Percentiles rank a stretch among this genome's conserved stretches.
phyloP scores from a whole-genome alignment of 164 flowering plant genomes.

The Piper betle region DNA sequence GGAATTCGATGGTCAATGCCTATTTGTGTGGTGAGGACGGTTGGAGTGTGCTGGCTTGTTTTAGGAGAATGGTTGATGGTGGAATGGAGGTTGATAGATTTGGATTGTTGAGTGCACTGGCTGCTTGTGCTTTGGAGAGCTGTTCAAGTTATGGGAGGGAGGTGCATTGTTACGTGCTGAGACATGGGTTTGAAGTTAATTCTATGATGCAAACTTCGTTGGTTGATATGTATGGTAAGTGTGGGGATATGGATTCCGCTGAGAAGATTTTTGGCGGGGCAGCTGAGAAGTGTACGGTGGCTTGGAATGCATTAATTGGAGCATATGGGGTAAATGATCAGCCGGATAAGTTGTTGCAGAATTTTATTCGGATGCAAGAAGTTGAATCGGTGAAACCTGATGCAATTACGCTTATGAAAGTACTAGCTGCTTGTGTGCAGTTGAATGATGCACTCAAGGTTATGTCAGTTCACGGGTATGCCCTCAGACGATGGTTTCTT shows the following conservation, averaged over 20 bases:
- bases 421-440: slow-evolving; percentile 48
- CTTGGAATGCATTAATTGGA: slow-evolving; percentile 55
- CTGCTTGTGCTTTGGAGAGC: slow-evolving; percentile 32
- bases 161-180: slow-evolving; percentile 25
- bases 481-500: slow-evolving; percentile 40
- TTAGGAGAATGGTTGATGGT: slow-evolving; percentile 26
- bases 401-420: slow-evolving; percentile 39
- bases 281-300: slow-evolving; percentile 20
- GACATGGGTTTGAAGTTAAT: slow-evolving; percentile 15
- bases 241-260: slow-evolving; percentile 31
- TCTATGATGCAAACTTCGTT: slow-evolving; percentile 44
- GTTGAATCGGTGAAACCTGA: slow-evolving; percentile 29
- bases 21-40: slow-evolving; percentile 38
- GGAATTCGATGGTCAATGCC: slow-evolving; percentile 68
- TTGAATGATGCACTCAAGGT: slow-evolving; percentile 27
- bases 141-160: slow-evolving; percentile 24
- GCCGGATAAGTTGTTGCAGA: slow-evolving; percentile 25
- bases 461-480: slow-evolving; percentile 44
- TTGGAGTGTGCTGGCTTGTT: slow-evolving; percentile 20
- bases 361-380: slow-evolving; percentile 32
- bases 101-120: slow-evolving; percentile 28
- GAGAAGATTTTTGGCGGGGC: slow-evolving; percentile 30
- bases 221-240: slow-evolving; percentile 59
- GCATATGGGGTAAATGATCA: slow-evolving; percentile 29
- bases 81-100: slow-evolving; percentile 31